These are phyloP conservation scores for Pleurotus cornucopiae DNA, from an alignment of 768 basidiomycete genomes.

Conservation along the genomic window DNA sequence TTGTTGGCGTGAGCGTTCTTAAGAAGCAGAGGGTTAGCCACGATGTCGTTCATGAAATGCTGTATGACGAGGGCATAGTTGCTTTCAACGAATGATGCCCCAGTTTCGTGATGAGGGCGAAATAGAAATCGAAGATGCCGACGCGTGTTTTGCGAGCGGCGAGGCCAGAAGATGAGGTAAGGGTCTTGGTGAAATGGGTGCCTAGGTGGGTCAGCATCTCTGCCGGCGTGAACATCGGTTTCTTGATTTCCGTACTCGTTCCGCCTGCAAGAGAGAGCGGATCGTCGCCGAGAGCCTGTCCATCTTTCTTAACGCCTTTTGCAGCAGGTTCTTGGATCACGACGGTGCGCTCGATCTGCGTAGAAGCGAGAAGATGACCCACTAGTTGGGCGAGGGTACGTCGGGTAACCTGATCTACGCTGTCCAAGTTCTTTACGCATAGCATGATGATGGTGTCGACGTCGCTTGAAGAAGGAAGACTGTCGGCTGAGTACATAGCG, in stretches of 20 bases:
- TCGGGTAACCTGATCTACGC: slow-evolving; percentile 80
- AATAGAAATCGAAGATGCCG: slow-evolving; percentile 88
- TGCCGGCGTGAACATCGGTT: slow-evolving; percentile 62
- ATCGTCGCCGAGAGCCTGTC: slow-evolving; percentile 52
- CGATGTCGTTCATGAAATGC: slow-evolving; percentile 78
- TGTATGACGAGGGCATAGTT: slow-evolving; percentile 77
- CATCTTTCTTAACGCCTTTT: slow-evolving; percentile 57
- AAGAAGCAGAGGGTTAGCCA: slow-evolving; percentile 38
- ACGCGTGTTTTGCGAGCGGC: slow-evolving; percentile 60
- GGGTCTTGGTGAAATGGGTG: slow-evolving; percentile 71
- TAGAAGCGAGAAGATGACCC: slow-evolving; percentile 79
- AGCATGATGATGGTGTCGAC: slow-evolving; percentile 70
- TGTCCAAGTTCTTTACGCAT: slow-evolving; percentile 74
- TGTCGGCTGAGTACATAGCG: slow-evolving; percentile 55
- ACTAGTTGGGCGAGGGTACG: slow-evolving; percentile 74
- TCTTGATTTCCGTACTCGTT: slow-evolving; percentile 51
- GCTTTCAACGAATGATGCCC: slow-evolving; percentile 70
- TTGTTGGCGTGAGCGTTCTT: not conserved
- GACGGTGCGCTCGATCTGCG: slow-evolving; percentile 64
- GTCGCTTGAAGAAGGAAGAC: slow-evolving; percentile 58
- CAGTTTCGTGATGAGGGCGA: slow-evolving; percentile 68
- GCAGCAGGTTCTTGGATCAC: slow-evolving; percentile 42
- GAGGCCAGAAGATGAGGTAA: slow-evolving; percentile 29
- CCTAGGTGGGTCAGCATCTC: slow-evolving; percentile 88
- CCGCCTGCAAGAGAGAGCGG: slow-evolving; percentile 37